Base-by-base conservation (phyloP, 768 basidiomycete genomes). In the Tricholoma sp. region DNA sequence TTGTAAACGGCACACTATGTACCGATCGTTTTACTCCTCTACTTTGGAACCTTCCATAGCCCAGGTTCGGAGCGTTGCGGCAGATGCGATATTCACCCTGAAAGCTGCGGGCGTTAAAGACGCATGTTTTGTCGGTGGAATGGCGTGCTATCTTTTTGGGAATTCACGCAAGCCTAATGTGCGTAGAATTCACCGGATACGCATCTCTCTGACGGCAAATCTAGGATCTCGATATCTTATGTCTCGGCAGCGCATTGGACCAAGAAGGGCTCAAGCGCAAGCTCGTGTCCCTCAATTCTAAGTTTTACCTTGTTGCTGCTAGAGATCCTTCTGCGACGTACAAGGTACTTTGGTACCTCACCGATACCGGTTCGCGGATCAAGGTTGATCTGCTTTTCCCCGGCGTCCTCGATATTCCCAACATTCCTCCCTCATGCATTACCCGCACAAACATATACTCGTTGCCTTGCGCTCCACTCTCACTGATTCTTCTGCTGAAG, bases 211-310 rank as follows among this genome's bases (percentile, higher is more conserved):
- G 11, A 12, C 10, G 17, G 11, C 31, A 44, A 34, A 12, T 12
- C 24, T 24, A 76, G 75, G 74, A 75, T 48, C 55, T 74, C 12
- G 74, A 76, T 50, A 61, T 76, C 5, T 61, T 74, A 34, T 70
- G 74, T 15, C 61, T 74, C 34, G 67, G 68, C 13, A 33, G 5
- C 54, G 62, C 44, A 36, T 50, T 49, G 18, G 51, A 18, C 61
- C 62, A 59, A 70, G 75, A 63, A 47, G 44, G 4, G 55, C 34
- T 77, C 45, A 75, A 77, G 52, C 52, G 37, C 4, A 53, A 65
- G 33, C 61, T 77, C 13, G 66, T 64, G 29, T 39, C 4, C 4
- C 34, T 20, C 17, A 64, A 74, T 60, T 9, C 54, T 13, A 58
- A 58, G 0, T 74, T 73, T 59, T 67, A 61, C 57, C 66, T 72